Evolutionary conservation across 768 basidiomycete genomes (phyloP), one percentile per base, ranked within the genome.

Genomic region (Pisolithus tinctorius): DNA sequence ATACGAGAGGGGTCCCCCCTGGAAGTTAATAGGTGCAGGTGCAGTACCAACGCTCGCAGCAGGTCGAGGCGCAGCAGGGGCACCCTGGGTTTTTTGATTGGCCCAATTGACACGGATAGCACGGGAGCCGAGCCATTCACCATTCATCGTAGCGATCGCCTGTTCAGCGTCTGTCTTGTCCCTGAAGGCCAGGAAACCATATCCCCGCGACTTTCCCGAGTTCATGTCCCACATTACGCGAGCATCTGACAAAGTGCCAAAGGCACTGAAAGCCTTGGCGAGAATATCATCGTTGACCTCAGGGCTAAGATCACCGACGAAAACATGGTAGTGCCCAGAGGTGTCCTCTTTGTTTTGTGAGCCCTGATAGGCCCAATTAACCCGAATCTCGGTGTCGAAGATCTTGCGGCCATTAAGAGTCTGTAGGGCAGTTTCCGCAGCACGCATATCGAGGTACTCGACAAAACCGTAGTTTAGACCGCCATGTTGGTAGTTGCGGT

Each of bases 211-310:
- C 75, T 98, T 97, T 55, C 96, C 96, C 48, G 94, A 95, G 73
- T 94, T 96, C 93, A 98, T 97, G 69, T 99, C 96, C 95, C 95
- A 98, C 95, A 98, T 98, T 54, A 98, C 96, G 31, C 96, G 83
- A 46, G 95, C 95, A 70, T 99, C 96, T 47, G 92, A 94, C 72
- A 99, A 79, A 55, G 88, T 88, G 30, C 93, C 94, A 67, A 99
- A 99, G 37, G 95, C 95, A 61, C 83, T 85, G 77, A 99, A 99
- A 6, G 96, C 96, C 74, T 98, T 97, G 52, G 75, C 86, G 56
- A 99, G 84, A 49, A 97, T 92, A 16, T 94, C 93, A 62, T 99
- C 96, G 68, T 93, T 98, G 66, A 99, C 94, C 69, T 99, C 96
- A 23, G 96, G 95, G 60, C 89, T 93, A 62, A 99, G 88, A 74